Base-by-base conservation (phyloP, 1,284 basidiomycete genomes). In the Ganoderma boninense region DNA sequence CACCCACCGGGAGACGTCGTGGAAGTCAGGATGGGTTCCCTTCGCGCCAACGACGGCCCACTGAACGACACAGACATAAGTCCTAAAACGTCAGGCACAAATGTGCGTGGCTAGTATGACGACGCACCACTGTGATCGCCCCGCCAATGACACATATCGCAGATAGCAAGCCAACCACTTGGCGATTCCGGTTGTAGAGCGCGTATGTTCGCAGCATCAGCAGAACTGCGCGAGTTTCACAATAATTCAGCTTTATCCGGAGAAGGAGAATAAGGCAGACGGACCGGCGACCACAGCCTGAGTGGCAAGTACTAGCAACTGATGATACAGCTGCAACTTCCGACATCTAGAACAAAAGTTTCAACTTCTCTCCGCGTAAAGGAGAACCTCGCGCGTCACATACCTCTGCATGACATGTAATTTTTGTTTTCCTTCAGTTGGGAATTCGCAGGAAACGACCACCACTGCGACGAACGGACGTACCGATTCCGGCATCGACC, bases 131-230 rank as follows among this genome's bases (percentile, higher is more conserved):
- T 8, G 49, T 49, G 35, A 69, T 14, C 10, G 35, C 38, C 23
- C 52, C 18, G 11, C 49, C 63, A 16, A 64, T 8, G 8, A 18
- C 23, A 14, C 42, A 26, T 11, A 69, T 43, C 6, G 29, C 26
- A 8, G 46, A n/a, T 7, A 69, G 40, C 32, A 61, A 6, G 46
- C 23, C 29, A 23, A 69, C 16, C 1, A 65, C 64, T 23, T 32
- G 40, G n/a, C 62, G 67, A 43, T 35, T 69, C 4, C 62, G 56
- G 35, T 62, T 54, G 42, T 65, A 65, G 11, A 69, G 67, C n/a
- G 67, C 67, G 59, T 69, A 69, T 1, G 68, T 69, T 59, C 68
- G 64, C 13, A 69, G 42, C 52, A 66, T 60, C 14, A 66, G 42
- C 18, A 69, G 35, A 2, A 62, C 68, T 69, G 54, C 2, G 18